Base-by-base conservation (phyloP, 371 early-diverging fungal species). In the Zychaea mexicana region DNA sequence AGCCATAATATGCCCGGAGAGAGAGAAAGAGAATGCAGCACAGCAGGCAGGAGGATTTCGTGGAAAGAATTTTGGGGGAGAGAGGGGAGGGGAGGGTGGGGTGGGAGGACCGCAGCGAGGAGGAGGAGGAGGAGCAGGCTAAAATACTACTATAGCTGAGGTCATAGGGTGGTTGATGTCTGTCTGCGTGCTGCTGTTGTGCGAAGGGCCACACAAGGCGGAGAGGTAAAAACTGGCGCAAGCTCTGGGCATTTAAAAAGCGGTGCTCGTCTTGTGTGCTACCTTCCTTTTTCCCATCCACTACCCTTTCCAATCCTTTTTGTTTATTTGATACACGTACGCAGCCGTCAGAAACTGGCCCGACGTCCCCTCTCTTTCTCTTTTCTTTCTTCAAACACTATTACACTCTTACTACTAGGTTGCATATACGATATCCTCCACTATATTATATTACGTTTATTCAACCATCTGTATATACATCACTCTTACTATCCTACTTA, bases 291-390 rank as follows among this genome's bases (percentile, higher is more conserved):
- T 49, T 49, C 22, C 22, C 22, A 22, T 49, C 22, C 22, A 45
- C n/a, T 45, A 47, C 49, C 49, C 49, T 47, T 47, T 47, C 49
- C 49, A 47, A 47, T 47, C 49, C 49, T 47, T 47, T 47, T 21
- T 36, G 38, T 36, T 36, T 21, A 21, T 47, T 47, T 47, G 49
- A 47, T 47, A 47, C 49, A 21, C 49, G n/a, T n/a, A n/a, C 49
- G 49, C 49, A 47, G 49, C 49, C 49, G 49, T 47, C 49, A 47
- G n/a, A 47, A 47, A 47, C n/a, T 47, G 8, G 22, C 22, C n/a
- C n/a, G 8, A 22, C n/a, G 17, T 47, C n/a, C n/a, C 24, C 22
- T 47, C 49, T 47, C 24, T 47, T 12, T 47, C 22, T 47, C n/a
- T 47, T 22, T 47, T 2, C 12, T 21, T 5, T 3, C 3, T 24